These are phyloP conservation scores for Dimargaris cristalligena DNA, from an alignment of 192 early-diverging fungal genomes.

Conservation along the genomic window DNA sequence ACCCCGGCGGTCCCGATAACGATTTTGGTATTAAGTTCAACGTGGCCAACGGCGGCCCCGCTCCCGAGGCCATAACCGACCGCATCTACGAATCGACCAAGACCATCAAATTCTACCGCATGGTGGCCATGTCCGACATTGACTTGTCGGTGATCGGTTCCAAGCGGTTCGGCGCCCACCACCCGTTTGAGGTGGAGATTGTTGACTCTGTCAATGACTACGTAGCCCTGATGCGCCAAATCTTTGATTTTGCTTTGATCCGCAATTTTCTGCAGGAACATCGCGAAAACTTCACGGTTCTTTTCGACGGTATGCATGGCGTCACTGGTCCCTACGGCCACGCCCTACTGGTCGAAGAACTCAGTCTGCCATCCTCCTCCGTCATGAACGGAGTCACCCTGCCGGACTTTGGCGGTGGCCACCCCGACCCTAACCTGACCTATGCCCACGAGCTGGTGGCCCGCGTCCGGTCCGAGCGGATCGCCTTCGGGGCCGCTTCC, in stretches of 20 bases:
- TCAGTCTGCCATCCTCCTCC: slow-evolving; percentile 59
- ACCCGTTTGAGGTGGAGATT: slow-evolving; percentile 70
- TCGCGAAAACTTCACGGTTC: slow-evolving; percentile 52
- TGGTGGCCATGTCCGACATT: slow-evolving; percentile 29
- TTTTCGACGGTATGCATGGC: slow-evolving; percentile 93
- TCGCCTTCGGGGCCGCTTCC: slow-evolving; percentile 85
- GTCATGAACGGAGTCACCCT: slow-evolving; percentile 70
- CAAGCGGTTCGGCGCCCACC: slow-evolving; percentile 33
- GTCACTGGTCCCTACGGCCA: slow-evolving; percentile 91
- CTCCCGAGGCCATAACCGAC: slow-evolving; percentile 88
- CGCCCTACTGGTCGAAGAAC: slow-evolving; percentile 73
- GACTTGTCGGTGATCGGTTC: slow-evolving; percentile 57
- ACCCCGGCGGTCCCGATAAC: slow-evolving; percentile 91
- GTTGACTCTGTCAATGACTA: slow-evolving; percentile 84
- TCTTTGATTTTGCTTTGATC: slow-evolving; percentile 88
- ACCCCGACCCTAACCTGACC: slow-evolving; percentile 96
- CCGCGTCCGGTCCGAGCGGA: slow-evolving; percentile 57
- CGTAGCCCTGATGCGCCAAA: slow-evolving; percentile 61
- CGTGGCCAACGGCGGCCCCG: slow-evolving; percentile 88
- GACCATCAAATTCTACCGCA: slow-evolving; percentile 44
- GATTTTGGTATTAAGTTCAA: slow-evolving; percentile 99
- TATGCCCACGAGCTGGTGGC: slow-evolving; percentile 91
- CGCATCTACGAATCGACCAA: slow-evolving; percentile 75
- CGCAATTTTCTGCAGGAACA: slow-evolving; percentile 51
- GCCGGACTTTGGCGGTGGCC: slow-evolving; percentile 85